A percentile compares a stretch with the other conserved stretches of the same genome.
These are phyloP conservation scores for Aphanomyces cochlioides DNA, from an alignment of 352 stramenopile species.

Conservation along the genomic window DNA sequence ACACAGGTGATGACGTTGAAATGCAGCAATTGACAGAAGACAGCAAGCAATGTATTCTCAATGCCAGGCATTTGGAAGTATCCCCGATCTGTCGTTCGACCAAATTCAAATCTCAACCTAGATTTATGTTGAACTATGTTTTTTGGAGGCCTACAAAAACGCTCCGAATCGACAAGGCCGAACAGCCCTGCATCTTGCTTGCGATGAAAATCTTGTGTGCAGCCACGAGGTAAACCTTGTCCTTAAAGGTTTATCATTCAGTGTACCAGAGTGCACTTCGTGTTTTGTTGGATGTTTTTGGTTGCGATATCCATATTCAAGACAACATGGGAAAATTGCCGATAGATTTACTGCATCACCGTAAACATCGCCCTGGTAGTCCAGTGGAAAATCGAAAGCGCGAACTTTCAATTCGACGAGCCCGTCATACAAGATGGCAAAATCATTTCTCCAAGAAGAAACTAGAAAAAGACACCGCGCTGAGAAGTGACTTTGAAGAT, in stretches of 20 bases:
- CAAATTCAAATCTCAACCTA: conserved; percentile 40
- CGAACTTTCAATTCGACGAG: conserved; percentile 37
- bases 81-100: conserved; percentile 10
- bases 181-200: conserved; percentile 65
- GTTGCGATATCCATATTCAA: conserved; percentile 47
- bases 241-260: conserved; percentile 12
- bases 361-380: conserved; percentile 55
- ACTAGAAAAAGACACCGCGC: conserved; percentile 35
- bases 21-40: conserved; percentile 1
- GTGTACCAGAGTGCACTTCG: conserved; percentile 43
- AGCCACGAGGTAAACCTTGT: conserved; percentile 47
- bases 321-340: conserved; percentile 48
- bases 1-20: conserved; percentile 29
- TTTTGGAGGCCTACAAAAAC: conserved; percentile 64
- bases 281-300: conserved; percentile 47
- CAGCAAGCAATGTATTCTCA: conserved; percentile 31
- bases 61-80: conserved; percentile 33
- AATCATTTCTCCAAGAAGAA: conserved; percentile 38
- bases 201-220: conserved; percentile 78
- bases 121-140: conserved; percentile 60
- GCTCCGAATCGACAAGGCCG: conserved; percentile 56
- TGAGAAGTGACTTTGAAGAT: conserved; percentile 1
- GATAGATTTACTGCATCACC: conserved; percentile 46
- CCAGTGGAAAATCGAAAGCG: conserved; percentile 41
- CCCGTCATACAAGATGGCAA: conserved; percentile 38